These are phyloP conservation scores for Phytophthora sansomeana DNA, from an alignment of 352 stramenopile genomes.

Conservation along the genomic window DNA sequence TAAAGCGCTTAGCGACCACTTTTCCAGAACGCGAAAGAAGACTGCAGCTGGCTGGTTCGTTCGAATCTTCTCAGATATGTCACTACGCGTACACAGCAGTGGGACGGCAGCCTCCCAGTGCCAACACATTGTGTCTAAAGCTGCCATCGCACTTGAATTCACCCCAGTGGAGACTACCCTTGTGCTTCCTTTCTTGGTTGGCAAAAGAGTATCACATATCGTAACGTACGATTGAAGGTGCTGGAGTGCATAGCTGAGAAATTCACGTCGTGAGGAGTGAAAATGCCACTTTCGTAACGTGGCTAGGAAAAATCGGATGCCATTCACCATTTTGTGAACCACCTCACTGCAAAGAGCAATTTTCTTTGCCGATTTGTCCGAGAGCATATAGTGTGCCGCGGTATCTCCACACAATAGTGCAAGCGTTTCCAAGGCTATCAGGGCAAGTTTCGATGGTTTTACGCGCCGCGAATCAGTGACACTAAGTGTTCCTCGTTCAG, in stretches of 20 bases:
- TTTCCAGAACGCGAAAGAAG: constrained; percentile 13
- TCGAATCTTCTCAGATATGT: constrained; percentile 32
- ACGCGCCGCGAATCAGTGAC: constrained; percentile 30
- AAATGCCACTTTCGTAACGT: constrained; percentile 36
- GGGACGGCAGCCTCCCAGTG: constrained; percentile 62
- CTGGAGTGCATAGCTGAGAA: constrained; percentile 34
- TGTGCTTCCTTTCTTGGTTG: constrained; percentile 1
- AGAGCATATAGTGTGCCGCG: constrained; percentile 26
- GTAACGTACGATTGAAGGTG: constrained; percentile 39
- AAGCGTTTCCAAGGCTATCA: constrained; percentile 63
- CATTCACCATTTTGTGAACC: constrained; percentile 22
- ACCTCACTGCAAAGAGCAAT: background rate
- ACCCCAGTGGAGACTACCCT: background rate
- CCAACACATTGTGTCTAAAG: constrained; percentile 57
- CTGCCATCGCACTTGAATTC: constrained; percentile 4
- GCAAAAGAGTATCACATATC: constrained; percentile 22
- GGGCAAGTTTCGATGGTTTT: constrained; percentile 64
- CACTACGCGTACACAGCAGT: constrained; percentile 61
- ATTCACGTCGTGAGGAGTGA: constrained; percentile 32
- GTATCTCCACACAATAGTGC: constrained; percentile 47
- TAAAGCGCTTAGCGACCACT: constrained; percentile 7
- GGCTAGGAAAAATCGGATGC: constrained; percentile 22
- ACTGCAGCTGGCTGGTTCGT: constrained; percentile 26
- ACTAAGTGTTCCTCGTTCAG: constrained; percentile 27
- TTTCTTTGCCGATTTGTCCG: constrained; percentile 12